These are phyloP conservation scores for Linum lewisii DNA, from an alignment of 345 rosid genomes.

Conservation along the genomic window DNA sequence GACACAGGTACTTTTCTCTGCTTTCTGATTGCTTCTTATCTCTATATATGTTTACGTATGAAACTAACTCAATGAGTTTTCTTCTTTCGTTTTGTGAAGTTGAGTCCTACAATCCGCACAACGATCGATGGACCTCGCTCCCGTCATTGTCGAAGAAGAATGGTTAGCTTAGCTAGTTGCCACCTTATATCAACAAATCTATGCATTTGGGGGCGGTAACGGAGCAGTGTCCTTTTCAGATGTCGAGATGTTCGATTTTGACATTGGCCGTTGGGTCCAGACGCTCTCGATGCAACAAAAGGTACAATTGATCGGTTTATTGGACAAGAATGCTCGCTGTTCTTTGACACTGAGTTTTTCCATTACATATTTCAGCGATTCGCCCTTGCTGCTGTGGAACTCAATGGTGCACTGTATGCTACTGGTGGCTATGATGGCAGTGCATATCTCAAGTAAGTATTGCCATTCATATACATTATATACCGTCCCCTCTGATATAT, in stretches of 20 bases:
- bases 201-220: conserved; percentile 23
- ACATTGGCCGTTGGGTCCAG: conserved; percentile 19
- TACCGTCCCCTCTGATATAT: too few relatives aligned
- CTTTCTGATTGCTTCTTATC: not conserved
- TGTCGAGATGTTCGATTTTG: conserved; percentile 23
- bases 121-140: conserved; percentile 14
- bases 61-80: conserved; percentile 1
- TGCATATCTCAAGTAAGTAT: conserved; percentile 16
- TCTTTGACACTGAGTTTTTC: not conserved
- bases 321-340: not conserved
- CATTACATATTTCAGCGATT: conserved; percentile 12
- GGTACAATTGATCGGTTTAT: conserved; percentile 8
- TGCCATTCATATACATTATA: not conserved
- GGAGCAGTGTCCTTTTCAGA: conserved; percentile 16
- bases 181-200: conserved; percentile 17
- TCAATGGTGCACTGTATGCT: conserved; percentile 21
- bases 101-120: conserved; percentile 18
- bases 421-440: conserved; percentile 23
- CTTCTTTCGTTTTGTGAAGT: conserved; percentile 5
- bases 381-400: conserved; percentile 24
- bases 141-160: conserved; percentile 15
- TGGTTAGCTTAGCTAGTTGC: conserved; percentile 21
- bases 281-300: conserved; percentile 20
- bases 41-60: too few relatives aligned
- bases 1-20: conserved; percentile 46